Conservation (phyloP, 192 early-diverging fungal species). For the Pecoramyces ruminantium region DNA sequence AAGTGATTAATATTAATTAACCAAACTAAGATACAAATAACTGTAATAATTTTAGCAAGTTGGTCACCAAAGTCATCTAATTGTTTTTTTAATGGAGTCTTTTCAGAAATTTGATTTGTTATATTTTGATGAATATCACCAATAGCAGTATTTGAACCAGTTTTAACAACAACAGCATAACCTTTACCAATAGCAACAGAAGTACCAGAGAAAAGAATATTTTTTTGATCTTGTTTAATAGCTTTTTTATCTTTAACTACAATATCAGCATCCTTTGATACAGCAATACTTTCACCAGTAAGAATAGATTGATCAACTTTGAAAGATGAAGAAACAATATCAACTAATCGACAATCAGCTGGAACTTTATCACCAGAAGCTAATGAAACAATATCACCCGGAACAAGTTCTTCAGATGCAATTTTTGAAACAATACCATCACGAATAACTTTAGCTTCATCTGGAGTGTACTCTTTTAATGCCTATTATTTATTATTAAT, state of each 20-base stretch:
- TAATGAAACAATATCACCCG: slow-evolving; percentile 89
- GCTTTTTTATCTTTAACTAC: slow-evolving; percentile 49
- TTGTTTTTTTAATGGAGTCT: slow-evolving; percentile 87
- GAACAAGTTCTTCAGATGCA: slow-evolving; percentile 64
- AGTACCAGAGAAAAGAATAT: slow-evolving; percentile 95
- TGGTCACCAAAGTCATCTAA: slow-evolving; percentile 90
- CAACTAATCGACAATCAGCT: slow-evolving; percentile 75
- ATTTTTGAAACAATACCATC: slow-evolving; percentile 50
- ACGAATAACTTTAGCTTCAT: slow-evolving; percentile 82
- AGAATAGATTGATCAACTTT: slow-evolving; percentile 86
- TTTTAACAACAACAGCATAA: slow-evolving; percentile 68
- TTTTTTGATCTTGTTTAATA: slow-evolving; percentile 91
- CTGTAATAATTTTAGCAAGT: slow-evolving; percentile 60
- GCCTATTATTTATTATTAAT: slow-evolving; percentile 28
- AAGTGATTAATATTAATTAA: slow-evolving; percentile 96
- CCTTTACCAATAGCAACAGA: slow-evolving; percentile 86
- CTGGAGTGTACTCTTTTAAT: slow-evolving; percentile 86
- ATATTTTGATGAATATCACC: slow-evolving; percentile 87
- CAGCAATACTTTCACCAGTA: slow-evolving; percentile 88
- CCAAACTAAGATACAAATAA: slow-evolving; percentile 94
- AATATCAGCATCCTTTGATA: slow-evolving; percentile 54
- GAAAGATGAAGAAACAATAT: slow-evolving; percentile 70
- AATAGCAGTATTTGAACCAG: slow-evolving; percentile 78
- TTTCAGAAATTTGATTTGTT: slow-evolving; percentile 63
- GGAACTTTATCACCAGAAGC: slow-evolving; percentile 91